Conservation (phyloP, 805 yeast species). For the Ogataea dorogensis region DNA sequence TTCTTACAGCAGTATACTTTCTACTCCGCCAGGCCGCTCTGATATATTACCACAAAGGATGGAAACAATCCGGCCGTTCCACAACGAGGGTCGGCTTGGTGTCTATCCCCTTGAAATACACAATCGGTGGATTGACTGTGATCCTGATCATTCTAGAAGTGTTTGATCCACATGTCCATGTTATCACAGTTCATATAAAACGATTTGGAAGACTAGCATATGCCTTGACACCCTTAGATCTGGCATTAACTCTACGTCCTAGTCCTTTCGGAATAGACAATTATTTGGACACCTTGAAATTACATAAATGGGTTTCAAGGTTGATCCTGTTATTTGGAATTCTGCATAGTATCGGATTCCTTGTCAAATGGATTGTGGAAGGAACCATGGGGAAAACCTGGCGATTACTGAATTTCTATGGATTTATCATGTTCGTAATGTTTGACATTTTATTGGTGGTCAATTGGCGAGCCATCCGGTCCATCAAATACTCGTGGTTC, state of each 20-base stretch:
- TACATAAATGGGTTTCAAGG: conserved; percentile 76
- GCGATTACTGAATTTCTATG: conserved; percentile 46
- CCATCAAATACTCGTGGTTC: conserved; percentile 49
- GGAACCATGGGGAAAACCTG: conserved; percentile 39
- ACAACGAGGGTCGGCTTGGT: conserved; percentile 34
- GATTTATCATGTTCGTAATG: conserved; percentile 43
- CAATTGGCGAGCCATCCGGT: conserved; percentile 50
- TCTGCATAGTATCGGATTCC: conserved; percentile 53
- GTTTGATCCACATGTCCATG: conserved; percentile 35
- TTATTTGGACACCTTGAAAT: conserved; percentile 52
- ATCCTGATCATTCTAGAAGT: conserved; percentile 32
- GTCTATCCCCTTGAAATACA: conserved; percentile 32
- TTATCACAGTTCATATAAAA: conserved; percentile 42
- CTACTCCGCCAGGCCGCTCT: conserved; percentile 35
- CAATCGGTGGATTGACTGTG: conserved; percentile 31
- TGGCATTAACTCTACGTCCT: conserved; percentile 57
- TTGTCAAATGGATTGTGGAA: conserved; percentile 44
- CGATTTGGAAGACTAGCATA: conserved; percentile 63
- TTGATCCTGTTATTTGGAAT: conserved; percentile 44
- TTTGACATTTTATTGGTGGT: conserved; percentile 40
- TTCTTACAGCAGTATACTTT: conserved; percentile 42
- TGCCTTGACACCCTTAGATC: conserved; percentile 55
- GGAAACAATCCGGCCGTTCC: conserved; percentile 42
- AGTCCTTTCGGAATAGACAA: conserved; percentile 44
- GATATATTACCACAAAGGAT: conserved; percentile 32